Conservation (phyloP, 805 yeast genomes). For the Cyberlindnera japonica region DNA sequence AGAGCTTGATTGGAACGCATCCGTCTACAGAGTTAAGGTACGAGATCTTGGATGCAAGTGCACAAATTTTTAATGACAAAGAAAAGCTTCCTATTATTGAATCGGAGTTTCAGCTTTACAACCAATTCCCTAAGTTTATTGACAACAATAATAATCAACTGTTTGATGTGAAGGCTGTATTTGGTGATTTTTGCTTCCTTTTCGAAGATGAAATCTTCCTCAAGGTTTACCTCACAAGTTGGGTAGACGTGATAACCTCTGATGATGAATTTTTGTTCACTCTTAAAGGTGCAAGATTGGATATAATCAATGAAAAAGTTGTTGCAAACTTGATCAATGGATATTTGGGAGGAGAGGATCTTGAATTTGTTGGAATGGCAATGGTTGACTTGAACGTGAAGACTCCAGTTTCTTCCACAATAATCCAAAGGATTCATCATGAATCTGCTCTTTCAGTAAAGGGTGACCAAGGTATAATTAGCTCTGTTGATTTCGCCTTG, state of each 20-base stretch:
- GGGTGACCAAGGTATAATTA: constrained; percentile 4
- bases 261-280: constrained; percentile 1
- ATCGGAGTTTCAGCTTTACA: neutral
- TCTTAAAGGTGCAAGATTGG: constrained; percentile 19
- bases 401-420: constrained; percentile 24
- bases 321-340: constrained; percentile 7
- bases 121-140: constrained; percentile 8
- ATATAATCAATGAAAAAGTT: constrained; percentile 19
- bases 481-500: constrained; percentile 7
- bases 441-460: constrained; percentile 3
- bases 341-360: constrained; percentile 8
- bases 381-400: constrained; percentile 22
- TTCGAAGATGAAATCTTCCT: constrained; percentile 12
- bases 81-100: constrained; percentile 7
- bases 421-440: constrained; percentile 19
- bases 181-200: constrained; percentile 17
- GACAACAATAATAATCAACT: constrained; percentile 9
- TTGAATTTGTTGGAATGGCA: constrained; percentile 5
- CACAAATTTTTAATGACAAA: constrained; percentile 10
- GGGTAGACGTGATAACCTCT: constrained; percentile 22
- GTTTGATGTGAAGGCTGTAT: constrained; percentile 9
- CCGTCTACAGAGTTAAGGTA: neutral
- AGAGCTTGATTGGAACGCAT: neutral
- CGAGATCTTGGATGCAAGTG: constrained; percentile 1
- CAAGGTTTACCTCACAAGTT: constrained; percentile 18